phyloP scores from a whole-genome alignment of 371 early-diverging fungal species.

The Mortierella sp. region DNA sequence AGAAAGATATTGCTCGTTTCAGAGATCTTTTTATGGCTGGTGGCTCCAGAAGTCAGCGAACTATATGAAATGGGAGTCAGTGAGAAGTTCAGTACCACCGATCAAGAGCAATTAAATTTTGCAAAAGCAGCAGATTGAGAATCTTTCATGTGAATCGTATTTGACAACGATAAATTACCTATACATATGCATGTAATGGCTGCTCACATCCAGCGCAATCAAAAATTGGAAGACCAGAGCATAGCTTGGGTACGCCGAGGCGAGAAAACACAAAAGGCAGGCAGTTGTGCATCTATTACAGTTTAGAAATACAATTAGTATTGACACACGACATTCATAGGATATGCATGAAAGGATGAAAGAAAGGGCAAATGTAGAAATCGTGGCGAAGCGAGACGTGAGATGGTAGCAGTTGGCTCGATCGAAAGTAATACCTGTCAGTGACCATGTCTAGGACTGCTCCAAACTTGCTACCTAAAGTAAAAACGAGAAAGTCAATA shows the following conservation, averaged over 20 bases:
- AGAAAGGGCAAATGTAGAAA: not conserved
- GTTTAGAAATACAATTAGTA: too few relatives aligned
- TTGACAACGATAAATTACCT: conserved; percentile 61
- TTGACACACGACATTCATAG: not conserved
- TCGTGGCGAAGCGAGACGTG: not conserved
- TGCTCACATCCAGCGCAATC: conserved; percentile 92
- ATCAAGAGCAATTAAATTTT: not conserved
- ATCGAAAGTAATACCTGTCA: conserved; percentile 72
- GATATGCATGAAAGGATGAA: not conserved
- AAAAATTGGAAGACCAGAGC: conserved; percentile 88
- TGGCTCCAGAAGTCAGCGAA: conserved; percentile 86
- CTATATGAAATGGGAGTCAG: conserved; percentile 54
- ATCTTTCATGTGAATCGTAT: conserved; percentile 22
- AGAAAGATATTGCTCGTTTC: conserved; percentile 80
- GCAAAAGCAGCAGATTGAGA: not conserved
- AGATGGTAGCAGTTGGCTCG: not conserved
- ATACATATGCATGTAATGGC: conserved; percentile 99
- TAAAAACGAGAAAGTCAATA: conserved; percentile 13
- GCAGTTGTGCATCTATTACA: conserved; percentile 85
- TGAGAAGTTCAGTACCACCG: not conserved
- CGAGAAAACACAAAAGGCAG: conserved; percentile 88
- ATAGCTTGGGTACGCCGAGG: conserved; percentile 75
- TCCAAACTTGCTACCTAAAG: conserved; percentile 91
- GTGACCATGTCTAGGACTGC: conserved; percentile 98
- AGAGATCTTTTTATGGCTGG: conserved; percentile 90